These are phyloP conservation scores for Byssoonygena ceratinophila DNA, from an alignment of 2,329 filamentous ascomycete genomes.

Conservation along the genomic window DNA sequence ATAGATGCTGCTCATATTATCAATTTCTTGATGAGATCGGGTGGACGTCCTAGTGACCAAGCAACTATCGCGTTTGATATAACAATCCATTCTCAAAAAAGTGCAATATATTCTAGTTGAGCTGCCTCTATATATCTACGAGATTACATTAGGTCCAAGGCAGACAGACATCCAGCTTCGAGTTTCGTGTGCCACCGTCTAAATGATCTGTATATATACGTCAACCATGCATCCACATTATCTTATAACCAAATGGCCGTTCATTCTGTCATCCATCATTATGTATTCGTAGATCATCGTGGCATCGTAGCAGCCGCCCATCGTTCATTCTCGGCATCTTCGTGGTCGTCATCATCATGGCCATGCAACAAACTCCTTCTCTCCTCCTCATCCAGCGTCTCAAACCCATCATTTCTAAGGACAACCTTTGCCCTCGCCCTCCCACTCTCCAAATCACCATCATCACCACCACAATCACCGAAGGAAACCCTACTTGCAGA, in stretches of 20 bases:
- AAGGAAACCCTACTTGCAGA: conserved; percentile 17
- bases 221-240: not conserved
- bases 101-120: no score
- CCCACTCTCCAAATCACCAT: conserved; percentile 3
- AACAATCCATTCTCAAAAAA: no score
- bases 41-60: no score
- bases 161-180: no score
- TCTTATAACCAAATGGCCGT: not conserved
- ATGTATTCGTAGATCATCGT: not conserved
- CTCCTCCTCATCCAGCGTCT: conserved; percentile 7
- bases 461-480: not conserved
- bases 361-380: conserved; percentile 6
- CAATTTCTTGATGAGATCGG: no score
- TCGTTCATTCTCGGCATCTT: not conserved
- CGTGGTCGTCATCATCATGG: not conserved
- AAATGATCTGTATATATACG: not conserved
- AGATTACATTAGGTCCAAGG: not conserved
- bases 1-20: no score
- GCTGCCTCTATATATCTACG: not conserved
- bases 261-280: not conserved
- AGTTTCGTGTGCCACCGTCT: no score
- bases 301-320: not conserved
- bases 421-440: conserved; percentile 13
- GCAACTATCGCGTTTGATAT: no score
- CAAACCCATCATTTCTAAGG: conserved; percentile 13